Evolutionary conservation across 2,329 filamentous ascomycete species (phyloP).

Genomic region (Gaeumannomyces tritici): DNA sequence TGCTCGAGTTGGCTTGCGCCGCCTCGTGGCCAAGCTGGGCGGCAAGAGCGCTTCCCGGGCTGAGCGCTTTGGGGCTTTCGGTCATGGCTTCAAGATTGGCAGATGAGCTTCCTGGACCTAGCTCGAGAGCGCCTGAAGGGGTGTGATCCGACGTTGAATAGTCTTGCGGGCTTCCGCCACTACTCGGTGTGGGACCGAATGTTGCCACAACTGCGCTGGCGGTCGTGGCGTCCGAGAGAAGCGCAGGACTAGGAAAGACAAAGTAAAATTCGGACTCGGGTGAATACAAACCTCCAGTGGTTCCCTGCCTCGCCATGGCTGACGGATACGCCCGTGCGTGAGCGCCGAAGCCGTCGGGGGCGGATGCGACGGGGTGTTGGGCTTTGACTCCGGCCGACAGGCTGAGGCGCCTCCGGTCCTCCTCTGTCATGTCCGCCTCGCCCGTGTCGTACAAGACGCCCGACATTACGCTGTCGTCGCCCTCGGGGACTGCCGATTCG

Average conservation of each 20-base stretch:
- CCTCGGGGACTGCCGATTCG: conserved; percentile 26
- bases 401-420: conserved; percentile 54
- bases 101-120: conserved; percentile 1
- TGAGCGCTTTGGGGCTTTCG: conserved; percentile 79
- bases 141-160: not conserved
- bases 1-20: conserved; percentile 20
- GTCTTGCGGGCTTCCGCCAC: not conserved
- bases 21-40: conserved; percentile 34
- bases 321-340: conserved; percentile 76
- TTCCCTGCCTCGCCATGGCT: conserved; percentile 41
- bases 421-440: conserved; percentile 51
- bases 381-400: conserved; percentile 63
- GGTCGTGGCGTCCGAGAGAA: not conserved
- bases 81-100: conserved; percentile 48
- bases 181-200: not conserved
- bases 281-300: conserved; percentile 49
- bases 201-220: conserved; percentile 1
- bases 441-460: conserved; percentile 44
- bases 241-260: too few species aligned
- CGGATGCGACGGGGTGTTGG: conserved; percentile 46
- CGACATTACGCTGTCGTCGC: conserved; percentile 47
- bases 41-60: conserved; percentile 45
- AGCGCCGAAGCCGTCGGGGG: conserved; percentile 41
- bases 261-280: not conserved
- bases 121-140: not conserved